Conservation (phyloP, 1,284 basidiomycete species). For the Ganoderma sp. region DNA sequence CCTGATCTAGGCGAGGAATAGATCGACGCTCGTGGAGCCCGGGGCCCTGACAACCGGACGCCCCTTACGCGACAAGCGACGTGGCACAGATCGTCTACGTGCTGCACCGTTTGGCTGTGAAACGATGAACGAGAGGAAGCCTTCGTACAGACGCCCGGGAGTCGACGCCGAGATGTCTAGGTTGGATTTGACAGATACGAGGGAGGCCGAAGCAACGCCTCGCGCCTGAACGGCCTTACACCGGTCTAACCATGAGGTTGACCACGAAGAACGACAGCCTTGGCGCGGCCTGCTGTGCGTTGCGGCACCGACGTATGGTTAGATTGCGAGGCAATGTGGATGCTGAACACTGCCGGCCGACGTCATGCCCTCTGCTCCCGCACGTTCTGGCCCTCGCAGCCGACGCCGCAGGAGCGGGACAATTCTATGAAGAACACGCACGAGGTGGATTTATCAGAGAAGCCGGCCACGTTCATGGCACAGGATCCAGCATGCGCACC, state of each 20-base stretch:
- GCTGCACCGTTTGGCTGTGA: neutral
- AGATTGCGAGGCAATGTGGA: slow-evolving; percentile 25
- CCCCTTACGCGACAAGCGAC: neutral
- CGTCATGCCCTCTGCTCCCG: slow-evolving; percentile 17
- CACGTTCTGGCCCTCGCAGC: neutral
- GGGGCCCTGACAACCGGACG: slow-evolving; percentile 2
- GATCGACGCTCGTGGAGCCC: slow-evolving; percentile 6
- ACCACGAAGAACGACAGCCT: neutral
- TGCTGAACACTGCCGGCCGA: slow-evolving; percentile 7
- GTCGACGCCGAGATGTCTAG: neutral
- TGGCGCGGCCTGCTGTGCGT: slow-evolving; percentile 5
- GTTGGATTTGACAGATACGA: slow-evolving; percentile 5
- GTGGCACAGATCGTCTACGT: slow-evolving; percentile 9
- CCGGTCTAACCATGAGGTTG: neutral
- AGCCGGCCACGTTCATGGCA: slow-evolving; percentile 10
- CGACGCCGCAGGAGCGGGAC: slow-evolving; percentile 18
- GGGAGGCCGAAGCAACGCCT: neutral
- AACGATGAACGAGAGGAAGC: neutral
- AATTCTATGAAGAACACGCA: neutral
- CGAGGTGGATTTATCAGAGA: slow-evolving; percentile 19
- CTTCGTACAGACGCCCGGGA: no score
- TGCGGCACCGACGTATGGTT: slow-evolving; percentile 25
- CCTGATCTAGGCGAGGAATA: neutral
- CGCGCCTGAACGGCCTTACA: neutral
- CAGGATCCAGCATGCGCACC: neutral